These are phyloP conservation scores for Acacia melanoxylon DNA, from an alignment of 306 rosid species.

Conservation along the genomic window DNA sequence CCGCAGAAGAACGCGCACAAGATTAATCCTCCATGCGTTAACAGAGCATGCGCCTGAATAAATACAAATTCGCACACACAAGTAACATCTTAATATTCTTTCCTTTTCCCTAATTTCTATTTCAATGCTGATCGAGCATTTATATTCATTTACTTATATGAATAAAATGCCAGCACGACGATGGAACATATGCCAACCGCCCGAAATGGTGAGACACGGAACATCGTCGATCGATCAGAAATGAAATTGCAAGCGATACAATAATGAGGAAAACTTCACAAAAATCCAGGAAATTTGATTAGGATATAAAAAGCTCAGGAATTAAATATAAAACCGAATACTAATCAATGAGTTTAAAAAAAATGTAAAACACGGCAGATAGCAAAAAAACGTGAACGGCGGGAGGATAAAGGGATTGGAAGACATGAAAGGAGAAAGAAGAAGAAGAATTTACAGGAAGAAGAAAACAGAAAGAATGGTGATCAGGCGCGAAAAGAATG, in stretches of 20 bases:
- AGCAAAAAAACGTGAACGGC: background rate
- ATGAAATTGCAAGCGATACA: background rate
- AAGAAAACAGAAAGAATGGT: constrained; percentile 22
- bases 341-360: background rate
- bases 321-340: background rate
- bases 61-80: constrained; percentile 11
- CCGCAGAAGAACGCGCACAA: constrained; percentile 13
- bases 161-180: constrained; percentile 9
- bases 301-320: background rate
- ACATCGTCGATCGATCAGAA: constrained; percentile 15
- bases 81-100: background rate
- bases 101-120: background rate
- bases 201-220: background rate
- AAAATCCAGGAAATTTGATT: constrained; percentile 7
- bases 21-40: constrained; percentile 44
- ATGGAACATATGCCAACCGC: background rate
- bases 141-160: background rate
- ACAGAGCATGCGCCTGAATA: constrained; percentile 40
- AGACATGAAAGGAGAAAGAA: background rate
- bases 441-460: constrained; percentile 36
- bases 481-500: constrained; percentile 43
- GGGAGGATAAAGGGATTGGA: background rate
- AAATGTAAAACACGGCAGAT: background rate
- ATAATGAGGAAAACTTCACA: background rate
- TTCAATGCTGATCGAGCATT: constrained; percentile 25